Evolutionary conservation across 176 grass and related monocot species (phyloP).

Genomic region (Coix lacrymajobi): DNA sequence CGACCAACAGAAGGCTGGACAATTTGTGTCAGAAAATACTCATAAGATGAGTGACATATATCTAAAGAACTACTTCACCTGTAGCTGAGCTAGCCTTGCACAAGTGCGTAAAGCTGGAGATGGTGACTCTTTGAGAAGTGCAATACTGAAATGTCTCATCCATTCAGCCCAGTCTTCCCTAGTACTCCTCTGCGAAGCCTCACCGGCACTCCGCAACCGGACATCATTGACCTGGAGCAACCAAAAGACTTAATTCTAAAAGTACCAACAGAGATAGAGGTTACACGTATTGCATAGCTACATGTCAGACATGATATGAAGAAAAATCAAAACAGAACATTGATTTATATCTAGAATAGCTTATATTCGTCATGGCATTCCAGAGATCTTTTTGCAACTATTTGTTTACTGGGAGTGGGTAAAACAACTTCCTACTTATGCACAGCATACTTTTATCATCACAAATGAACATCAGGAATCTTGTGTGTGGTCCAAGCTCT

Average conservation of each 20-base stretch:
- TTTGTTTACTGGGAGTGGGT: background rate
- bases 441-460: background rate
- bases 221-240: constrained; percentile 79
- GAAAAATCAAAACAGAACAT: background rate
- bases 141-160: constrained; percentile 99
- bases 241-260: constrained; percentile 16
- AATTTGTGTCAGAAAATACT: constrained; percentile 50
- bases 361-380: background rate
- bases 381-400: background rate
- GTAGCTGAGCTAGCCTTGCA: constrained; percentile 87
- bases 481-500: background rate
- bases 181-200: constrained; percentile 96
- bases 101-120: constrained; percentile 95
- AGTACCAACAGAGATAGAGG: background rate
- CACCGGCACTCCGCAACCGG: constrained; percentile 82
- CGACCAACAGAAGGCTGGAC: constrained; percentile 91
- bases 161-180: constrained; percentile 99
- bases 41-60: constrained; percentile 21
- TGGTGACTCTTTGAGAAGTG: constrained; percentile 95
- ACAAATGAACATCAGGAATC: background rate
- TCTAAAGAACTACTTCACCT: constrained; percentile 54
- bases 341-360: background rate
- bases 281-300: background rate
- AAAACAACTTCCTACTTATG: background rate
- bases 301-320: background rate